Evolutionary conservation across 805 yeast species (phyloP).

Genomic region (Metschnikowia aberdeeniae): DNA sequence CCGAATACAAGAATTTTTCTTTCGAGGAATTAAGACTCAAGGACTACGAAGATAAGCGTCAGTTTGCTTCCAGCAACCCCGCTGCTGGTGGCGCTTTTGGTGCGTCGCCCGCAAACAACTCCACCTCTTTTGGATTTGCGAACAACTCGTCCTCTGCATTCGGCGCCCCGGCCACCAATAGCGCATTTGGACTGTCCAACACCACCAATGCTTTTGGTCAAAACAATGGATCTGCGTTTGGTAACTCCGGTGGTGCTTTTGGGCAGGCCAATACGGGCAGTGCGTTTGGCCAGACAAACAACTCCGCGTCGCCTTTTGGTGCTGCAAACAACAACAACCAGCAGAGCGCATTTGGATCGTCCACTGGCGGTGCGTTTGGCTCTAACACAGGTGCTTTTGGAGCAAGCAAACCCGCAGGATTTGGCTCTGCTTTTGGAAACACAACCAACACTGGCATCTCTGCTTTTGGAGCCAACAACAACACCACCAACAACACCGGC

Average conservation of each 20-base stretch:
- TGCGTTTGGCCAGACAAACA: constrained; percentile 15
- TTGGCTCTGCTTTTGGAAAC: constrained; percentile 30
- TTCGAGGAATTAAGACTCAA: constrained; percentile 85
- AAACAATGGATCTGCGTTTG: constrained; percentile 2
- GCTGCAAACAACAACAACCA: constrained; percentile 10
- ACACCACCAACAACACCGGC: constrained; percentile 20
- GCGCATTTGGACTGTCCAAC: constrained; percentile 33
- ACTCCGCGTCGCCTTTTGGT: constrained; percentile 14
- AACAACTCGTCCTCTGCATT: constrained; percentile 10
- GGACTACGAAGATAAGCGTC: constrained; percentile 76
- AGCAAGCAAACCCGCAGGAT: constrained; percentile 19
- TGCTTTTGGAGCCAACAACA: constrained; percentile 24
- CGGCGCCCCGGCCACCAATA: constrained; percentile 26
- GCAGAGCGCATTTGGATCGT: constrained; percentile 3
- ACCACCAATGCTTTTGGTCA: constrained; percentile 29
- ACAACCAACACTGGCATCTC: constrained; percentile 16
- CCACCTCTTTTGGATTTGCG: constrained; percentile 5
- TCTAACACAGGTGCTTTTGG: constrained; percentile 10
- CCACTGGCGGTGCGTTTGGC: constrained; percentile 11
- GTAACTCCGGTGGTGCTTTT: constrained; percentile 6
- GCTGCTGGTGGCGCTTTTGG: constrained; percentile 25
- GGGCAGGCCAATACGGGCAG: constrained; percentile 28
- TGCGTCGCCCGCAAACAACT: constrained; percentile 11
- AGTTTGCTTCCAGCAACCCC: constrained; percentile 45
- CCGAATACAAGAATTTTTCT: constrained; percentile 77